Conservation (phyloP, 495 filamentous ascomycete genomes). For the Amphirosellinia nigrospora region DNA sequence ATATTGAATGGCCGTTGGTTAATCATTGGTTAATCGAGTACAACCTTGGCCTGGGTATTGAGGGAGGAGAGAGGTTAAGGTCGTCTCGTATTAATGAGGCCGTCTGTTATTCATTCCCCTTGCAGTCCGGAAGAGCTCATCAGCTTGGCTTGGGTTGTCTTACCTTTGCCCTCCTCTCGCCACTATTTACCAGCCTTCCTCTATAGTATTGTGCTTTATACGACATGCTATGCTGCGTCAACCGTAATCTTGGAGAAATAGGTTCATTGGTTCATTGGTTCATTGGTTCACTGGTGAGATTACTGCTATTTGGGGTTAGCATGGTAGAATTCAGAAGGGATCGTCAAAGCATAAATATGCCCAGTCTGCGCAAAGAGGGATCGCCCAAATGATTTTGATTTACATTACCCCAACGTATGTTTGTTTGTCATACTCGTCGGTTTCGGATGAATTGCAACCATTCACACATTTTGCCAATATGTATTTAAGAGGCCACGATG, state of each 20-base stretch:
- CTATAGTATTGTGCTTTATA: background rate
- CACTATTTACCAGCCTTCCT: background rate
- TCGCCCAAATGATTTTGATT: background rate
- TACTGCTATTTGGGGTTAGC: constrained; percentile 1
- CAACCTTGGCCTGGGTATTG: background rate
- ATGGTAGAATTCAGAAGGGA: constrained; percentile 10
- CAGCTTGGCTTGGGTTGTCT: too few relatives aligned
- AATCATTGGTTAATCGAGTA: background rate
- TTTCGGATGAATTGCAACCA: background rate
- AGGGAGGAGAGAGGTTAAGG: too few relatives aligned
- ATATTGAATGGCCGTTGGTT: background rate
- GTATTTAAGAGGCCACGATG: background rate
- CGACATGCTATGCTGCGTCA: constrained; percentile 2
- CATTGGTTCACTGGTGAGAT: constrained; percentile 1
- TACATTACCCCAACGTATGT: background rate
- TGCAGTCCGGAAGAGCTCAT: background rate
- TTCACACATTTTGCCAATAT: background rate
- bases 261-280: constrained; percentile 9
- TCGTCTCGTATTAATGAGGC: constrained; percentile 1
- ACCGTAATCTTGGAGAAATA: constrained; percentile 15
- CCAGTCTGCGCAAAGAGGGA: background rate
- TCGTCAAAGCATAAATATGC: constrained; percentile 9
- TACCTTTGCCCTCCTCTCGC: background rate
- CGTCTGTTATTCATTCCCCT: background rate
- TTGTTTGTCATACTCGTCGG: background rate